A percentile compares a stretch with the other conserved stretches of the same genome.
These are phyloP conservation scores for Neopestalotiopsis rosae DNA, from an alignment of 2,329 filamentous ascomycete species.

Conservation along the genomic window DNA sequence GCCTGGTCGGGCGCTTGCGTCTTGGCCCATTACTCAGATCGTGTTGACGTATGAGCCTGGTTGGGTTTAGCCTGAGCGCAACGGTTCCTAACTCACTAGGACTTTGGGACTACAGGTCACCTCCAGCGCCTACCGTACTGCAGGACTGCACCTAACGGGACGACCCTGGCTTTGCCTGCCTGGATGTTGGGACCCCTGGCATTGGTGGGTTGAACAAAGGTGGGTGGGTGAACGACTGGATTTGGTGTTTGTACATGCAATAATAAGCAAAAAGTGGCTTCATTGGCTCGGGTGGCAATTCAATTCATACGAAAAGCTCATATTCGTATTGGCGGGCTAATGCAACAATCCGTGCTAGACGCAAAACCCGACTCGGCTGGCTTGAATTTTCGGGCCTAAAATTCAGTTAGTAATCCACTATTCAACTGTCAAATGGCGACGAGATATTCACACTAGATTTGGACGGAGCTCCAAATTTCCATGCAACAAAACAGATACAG, in stretches of 20 bases:
- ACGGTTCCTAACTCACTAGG: background rate
- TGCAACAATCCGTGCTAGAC: background rate
- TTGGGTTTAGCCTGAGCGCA: background rate
- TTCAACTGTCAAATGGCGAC: background rate
- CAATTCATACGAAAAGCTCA: background rate
- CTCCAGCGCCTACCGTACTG: too few species aligned
- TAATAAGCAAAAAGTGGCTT: background rate
- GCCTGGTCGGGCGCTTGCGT: background rate
- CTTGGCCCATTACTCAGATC: background rate
- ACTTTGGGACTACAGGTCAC: too few species aligned
- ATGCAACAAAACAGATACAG: background rate
- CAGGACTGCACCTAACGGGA: too few species aligned
- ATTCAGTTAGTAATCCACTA: slow-evolving; percentile 6
- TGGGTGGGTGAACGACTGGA: background rate
- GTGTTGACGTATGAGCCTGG: background rate
- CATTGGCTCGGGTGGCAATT: background rate
- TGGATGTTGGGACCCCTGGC: too few species aligned
- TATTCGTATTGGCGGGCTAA: background rate
- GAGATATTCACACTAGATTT: background rate
- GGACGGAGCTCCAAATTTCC: background rate
- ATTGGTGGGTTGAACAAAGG: background rate
- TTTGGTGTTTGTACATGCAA: background rate
- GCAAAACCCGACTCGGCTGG: background rate
- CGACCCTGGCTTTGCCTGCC: too few species aligned
- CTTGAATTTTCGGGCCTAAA: slow-evolving; percentile 6